These are phyloP conservation scores for Dalbergia cultrata DNA, from an alignment of 306 rosid species.

Conservation along the genomic window DNA sequence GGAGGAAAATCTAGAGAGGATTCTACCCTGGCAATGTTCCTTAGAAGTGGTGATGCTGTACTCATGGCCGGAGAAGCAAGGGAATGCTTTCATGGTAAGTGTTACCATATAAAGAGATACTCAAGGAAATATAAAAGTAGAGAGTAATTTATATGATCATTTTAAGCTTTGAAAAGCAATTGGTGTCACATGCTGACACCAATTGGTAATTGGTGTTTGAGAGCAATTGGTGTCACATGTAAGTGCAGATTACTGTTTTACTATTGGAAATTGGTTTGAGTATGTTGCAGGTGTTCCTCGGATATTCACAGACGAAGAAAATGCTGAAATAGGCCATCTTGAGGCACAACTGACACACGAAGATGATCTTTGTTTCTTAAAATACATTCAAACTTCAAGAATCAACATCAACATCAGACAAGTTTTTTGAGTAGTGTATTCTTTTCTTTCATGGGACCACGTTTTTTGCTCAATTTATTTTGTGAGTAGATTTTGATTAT, in stretches of 20 bases:
- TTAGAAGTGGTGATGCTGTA: slow-evolving; percentile 93
- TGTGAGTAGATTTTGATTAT: too few relatives aligned
- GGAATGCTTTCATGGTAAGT: slow-evolving; percentile 90
- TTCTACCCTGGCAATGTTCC: slow-evolving; percentile 87
- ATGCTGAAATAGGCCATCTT: slow-evolving; percentile 72
- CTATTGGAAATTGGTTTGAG: slow-evolving; percentile 38
- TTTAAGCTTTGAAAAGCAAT: slow-evolving; percentile 14
- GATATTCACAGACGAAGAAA: slow-evolving; percentile 75
- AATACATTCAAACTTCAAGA: slow-evolving; percentile 83
- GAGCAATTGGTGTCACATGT: slow-evolving; percentile 12
- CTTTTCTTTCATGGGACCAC: not conserved
- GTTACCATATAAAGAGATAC: slow-evolving; percentile 9
- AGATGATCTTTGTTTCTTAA: slow-evolving; percentile 71
- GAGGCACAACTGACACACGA: slow-evolving; percentile 60
- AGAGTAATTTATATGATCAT: not conserved
- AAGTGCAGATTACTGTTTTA: slow-evolving; percentile 12
- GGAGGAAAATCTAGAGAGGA: slow-evolving; percentile 93
- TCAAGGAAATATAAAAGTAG: slow-evolving; percentile 2
- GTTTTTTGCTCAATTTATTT: too few relatives aligned
- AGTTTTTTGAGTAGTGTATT: slow-evolving; percentile 63
- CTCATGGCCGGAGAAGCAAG: slow-evolving; percentile 98
- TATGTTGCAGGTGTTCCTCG: slow-evolving; percentile 86
- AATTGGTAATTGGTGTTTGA: too few relatives aligned
- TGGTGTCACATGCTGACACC: slow-evolving; percentile 21
- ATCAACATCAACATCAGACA: slow-evolving; percentile 94